Evolutionary conservation across 164 flowering plant genomes (phyloP), one percentile per base, ranked within the genome.

Genomic region (Chimonanthus praecox): DNA sequence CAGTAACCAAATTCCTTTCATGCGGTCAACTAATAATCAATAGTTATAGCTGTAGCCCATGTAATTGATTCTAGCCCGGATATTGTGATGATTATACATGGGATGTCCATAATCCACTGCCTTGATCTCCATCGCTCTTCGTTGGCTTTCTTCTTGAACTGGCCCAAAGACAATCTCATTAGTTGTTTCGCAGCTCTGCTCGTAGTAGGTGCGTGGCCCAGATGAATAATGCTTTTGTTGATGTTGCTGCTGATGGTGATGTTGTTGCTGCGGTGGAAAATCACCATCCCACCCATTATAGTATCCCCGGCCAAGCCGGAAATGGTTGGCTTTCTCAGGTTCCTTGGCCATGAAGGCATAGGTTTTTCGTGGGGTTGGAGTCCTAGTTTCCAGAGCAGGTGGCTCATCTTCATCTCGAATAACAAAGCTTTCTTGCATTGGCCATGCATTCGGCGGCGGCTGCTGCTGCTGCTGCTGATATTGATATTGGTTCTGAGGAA

Each of bases 91-190:
- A 73, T 83, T 76, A 78, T 76, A 84, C 7, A 74, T 45, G 6
- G 87, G 77, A 78, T 80, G 79, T 48, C 87, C 89, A 79, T 89
- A 85, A 67, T 90, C 84, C 16, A 86, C 81, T 47, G 95, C 87
- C 83, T 89, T 87, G n/a, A 88, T 84, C 58, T 84, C 91, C 68
- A 77, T 77, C 11, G 85, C 67, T 70, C 81, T 80, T 5, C 72
- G 85, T 69, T 77, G 79, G 18, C 78, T 80, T 73, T 87, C 85
- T 78, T 90, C 95, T 75, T 92, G 97, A 68, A 90, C 91, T 47
- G 97, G 96, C 64, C 98, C 97, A 81, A 91, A 94, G 16, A 91
- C 88, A 8, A 89, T 79, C 86, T 94, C 98, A 18, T 82, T 87
- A 66, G 89, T 88, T 5, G 82, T 81, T 79, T 88, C 94, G 51